Base-by-base conservation (phyloP, 352 stramenopile genomes). In the Blastocystis sp. region DNA sequence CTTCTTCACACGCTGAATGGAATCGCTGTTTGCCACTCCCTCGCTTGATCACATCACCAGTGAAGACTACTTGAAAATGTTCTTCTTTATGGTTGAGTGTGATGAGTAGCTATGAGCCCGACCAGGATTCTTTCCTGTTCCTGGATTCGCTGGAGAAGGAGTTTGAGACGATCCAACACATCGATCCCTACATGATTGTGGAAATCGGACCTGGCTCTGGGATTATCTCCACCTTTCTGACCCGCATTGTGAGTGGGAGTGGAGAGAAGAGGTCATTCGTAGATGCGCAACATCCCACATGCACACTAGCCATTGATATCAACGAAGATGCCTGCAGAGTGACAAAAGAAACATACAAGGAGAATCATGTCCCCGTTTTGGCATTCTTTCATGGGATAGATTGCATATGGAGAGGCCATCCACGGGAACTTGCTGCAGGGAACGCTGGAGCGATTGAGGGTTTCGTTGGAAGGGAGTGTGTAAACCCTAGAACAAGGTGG, bases 141-240 rank as follows among this genome's bases (percentile, higher is more conserved):
- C 43, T 76, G 9, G 65, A 76, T 42, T n/a, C 65, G 17, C 65
- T 76, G 34, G 65, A 76, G 52, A 57, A 76, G 14, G 65, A 76
- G 38, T 43, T 28, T 76, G 42, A n/a, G 24, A 54, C 52, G 7
- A 11, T 76, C 65, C n/a, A 76, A 52, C 34, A 48, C 19, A 7
- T 76, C 0, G 14, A 76, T 19, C 65, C 65, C 17, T 54, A n/a
- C 24, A 19, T 76, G 17, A 43, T 76, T 17, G 17, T 76, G 14
- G 65, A 76, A 76, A 76, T 76, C 0, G 65, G 65, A 76, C 65
- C 65, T 42, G 65, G 65, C 19, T 59, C 65, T 14, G 65, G 65
- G 9, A 76, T 76, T 76, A 76, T 76, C n/a, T 76, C 65, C 9
- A 59, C 65, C 38, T 76, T 76, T 57, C 43, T 76, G 43, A 43